A percentile compares a stretch with the other conserved stretches of the same genome.
phyloP scores from a whole-genome alignment of 2,329 filamentous ascomycete species.

The Triangularia verruculosa region DNA sequence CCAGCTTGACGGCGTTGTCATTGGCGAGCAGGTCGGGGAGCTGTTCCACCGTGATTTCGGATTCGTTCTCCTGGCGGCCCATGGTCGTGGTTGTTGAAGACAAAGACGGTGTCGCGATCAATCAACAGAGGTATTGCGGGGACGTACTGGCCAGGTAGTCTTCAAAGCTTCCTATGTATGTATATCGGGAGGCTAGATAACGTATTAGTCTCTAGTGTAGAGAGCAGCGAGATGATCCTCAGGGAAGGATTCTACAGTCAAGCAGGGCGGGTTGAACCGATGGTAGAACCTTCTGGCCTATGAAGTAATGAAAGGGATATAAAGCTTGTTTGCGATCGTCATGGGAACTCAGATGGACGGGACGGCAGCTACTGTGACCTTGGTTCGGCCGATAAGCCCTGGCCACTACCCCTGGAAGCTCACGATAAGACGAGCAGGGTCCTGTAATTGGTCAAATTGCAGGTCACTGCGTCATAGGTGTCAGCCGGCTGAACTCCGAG shows the following conservation, averaged over 20 bases:
- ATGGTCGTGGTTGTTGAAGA: neutral
- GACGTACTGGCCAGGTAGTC: no score
- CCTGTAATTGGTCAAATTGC: neutral
- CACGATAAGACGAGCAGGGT: neutral
- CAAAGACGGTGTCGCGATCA: neutral
- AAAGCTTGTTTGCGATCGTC: neutral
- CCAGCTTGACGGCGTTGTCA: constrained; percentile 81
- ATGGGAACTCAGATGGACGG: neutral
- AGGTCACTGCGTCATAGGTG: constrained; percentile 3
- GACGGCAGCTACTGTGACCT: neutral
- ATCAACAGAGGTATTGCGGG: neutral
- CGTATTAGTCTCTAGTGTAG: neutral
- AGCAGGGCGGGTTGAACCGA: neutral
- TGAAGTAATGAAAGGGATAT: neutral
- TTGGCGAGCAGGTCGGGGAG: constrained; percentile 64
- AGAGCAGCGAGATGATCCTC: neutral
- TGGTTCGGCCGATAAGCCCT: neutral
- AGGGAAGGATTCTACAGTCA: neutral
- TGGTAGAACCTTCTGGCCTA: neutral
- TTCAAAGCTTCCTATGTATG: neutral
- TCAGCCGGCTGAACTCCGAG: neutral
- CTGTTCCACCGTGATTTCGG: constrained; percentile 55
- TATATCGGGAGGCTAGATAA: neutral
- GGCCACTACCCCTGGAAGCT: neutral
- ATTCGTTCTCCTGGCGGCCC: neutral